Evolutionary conservation across 495 filamentous ascomycete genomes (phyloP).

Genomic region (Podospora anserina): DNA sequence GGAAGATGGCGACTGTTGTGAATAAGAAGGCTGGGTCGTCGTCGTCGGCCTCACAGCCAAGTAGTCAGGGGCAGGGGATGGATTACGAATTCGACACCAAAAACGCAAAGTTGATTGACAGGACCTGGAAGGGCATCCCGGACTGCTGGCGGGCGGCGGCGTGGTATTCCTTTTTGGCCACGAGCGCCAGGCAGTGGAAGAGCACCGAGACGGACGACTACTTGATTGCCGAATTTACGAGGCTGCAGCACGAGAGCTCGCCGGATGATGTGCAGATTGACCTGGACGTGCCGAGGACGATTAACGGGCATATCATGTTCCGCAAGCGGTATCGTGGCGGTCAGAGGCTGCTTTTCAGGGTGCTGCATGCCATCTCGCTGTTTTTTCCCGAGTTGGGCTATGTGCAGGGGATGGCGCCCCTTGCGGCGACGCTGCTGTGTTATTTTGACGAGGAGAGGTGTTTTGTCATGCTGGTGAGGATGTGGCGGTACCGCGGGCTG

Average conservation of each 20-base stretch:
- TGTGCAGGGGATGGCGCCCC: conserved; percentile 95
- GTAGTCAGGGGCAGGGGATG: conserved; percentile 68
- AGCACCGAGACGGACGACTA: conserved; percentile 64
- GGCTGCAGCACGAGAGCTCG: conserved; percentile 66
- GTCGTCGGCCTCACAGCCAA: conserved; percentile 10
- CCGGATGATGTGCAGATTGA: conserved; percentile 97
- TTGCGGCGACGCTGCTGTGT: conserved; percentile 89
- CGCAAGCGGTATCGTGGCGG: conserved; percentile 84
- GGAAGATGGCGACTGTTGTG: conserved; percentile 83
- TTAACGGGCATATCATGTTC: conserved; percentile 98
- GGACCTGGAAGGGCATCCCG: conserved; percentile 97
- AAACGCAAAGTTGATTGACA: conserved; percentile 80
- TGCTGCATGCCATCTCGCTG: conserved; percentile 83
- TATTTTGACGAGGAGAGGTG: conserved; percentile 94
- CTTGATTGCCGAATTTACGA: conserved; percentile 65
- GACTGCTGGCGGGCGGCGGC: conserved; percentile 92
- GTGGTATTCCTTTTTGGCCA: conserved; percentile 90
- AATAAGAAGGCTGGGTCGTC: conserved; percentile 27
- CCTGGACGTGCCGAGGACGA: conserved; percentile 92
- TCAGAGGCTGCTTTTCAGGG: conserved; percentile 87
- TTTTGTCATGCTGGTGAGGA: conserved; percentile 90
- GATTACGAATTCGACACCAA: conserved; percentile 83
- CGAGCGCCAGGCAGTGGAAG: conserved; percentile 66
- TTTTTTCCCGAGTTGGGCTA: conserved; percentile 92
- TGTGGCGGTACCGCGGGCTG: conserved; percentile 87